phyloP scores from a whole-genome alignment of 176 grass and related monocot species.

The Panicum miliaceum region DNA sequence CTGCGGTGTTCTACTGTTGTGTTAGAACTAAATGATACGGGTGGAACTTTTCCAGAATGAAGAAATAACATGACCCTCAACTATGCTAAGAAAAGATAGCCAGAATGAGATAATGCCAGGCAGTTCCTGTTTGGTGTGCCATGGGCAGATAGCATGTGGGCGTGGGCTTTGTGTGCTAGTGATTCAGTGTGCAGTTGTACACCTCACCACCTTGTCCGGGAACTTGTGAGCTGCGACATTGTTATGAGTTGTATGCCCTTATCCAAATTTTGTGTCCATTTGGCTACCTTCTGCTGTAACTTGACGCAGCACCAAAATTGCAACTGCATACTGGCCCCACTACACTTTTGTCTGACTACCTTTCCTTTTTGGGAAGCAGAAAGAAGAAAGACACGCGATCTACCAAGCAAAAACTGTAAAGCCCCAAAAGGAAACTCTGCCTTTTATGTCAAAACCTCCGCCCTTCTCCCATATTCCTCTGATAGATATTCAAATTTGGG shows the following conservation, averaged over 20 bases:
- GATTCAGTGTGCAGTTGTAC: not conserved
- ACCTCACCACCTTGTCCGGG: not conserved
- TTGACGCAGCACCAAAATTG: conserved; percentile 19
- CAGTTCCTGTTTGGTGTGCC: not conserved
- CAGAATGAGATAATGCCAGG: not conserved
- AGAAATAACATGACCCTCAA: not conserved
- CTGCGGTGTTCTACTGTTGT: not conserved
- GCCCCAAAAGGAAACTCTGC: not conserved
- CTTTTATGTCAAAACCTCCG: not conserved
- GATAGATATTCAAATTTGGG: not conserved
- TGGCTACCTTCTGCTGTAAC: not conserved
- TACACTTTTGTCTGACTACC: not conserved
- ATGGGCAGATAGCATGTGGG: conserved; percentile 3
- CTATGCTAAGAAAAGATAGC: not conserved
- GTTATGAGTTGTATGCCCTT: conserved; percentile 1
- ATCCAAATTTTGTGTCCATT: not conserved
- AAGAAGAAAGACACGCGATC: conserved; percentile 2
- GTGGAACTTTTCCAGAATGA: not conserved
- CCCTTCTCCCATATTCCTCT: not conserved
- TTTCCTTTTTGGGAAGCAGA: not conserved
- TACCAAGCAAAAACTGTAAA: not conserved
- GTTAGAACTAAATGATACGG: not conserved
- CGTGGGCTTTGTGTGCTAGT: conserved; percentile 12
- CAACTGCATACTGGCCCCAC: not conserved
- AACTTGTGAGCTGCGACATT: not conserved